These are phyloP conservation scores for Myriosclerotinia scirpicola DNA, from an alignment of 2,329 filamentous ascomycete genomes.

Conservation along the genomic window DNA sequence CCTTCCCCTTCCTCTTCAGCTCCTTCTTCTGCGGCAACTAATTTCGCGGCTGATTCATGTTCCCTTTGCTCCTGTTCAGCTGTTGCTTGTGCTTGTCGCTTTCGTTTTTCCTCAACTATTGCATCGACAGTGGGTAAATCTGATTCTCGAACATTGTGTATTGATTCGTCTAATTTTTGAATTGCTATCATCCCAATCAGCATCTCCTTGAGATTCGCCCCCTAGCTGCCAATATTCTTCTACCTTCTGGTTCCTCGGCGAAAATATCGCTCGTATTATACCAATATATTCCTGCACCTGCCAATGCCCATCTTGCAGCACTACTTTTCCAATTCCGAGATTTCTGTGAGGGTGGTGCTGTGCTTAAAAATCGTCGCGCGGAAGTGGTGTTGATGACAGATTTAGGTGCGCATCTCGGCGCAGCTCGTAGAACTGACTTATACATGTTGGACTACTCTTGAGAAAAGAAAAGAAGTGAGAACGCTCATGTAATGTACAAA, in stretches of 20 bases:
- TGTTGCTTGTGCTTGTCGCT: slow-evolving; percentile 37
- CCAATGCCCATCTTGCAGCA: slow-evolving; percentile 71
- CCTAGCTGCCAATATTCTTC: slow-evolving; percentile 40
- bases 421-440: slow-evolving; percentile 34
- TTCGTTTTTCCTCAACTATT: slow-evolving; percentile 62
- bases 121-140: slow-evolving; percentile 65
- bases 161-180: slow-evolving; percentile 42
- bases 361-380: slow-evolving; percentile 54
- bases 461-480: slow-evolving; percentile 22
- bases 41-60: slow-evolving; percentile 29
- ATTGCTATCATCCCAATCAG: slow-evolving; percentile 37
- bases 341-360: slow-evolving; percentile 59
- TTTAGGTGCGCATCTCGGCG: slow-evolving; percentile 33
- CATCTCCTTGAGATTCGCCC: slow-evolving; percentile 6
- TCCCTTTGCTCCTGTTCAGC: slow-evolving; percentile 35
- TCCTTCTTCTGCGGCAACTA: slow-evolving; percentile 30
- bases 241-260: slow-evolving; percentile 77
- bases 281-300: slow-evolving; percentile 78
- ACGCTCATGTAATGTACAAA: slow-evolving; percentile 28
- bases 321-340: slow-evolving; percentile 81
- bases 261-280: slow-evolving; percentile 91
- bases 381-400: slow-evolving; percentile 25
- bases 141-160: slow-evolving; percentile 46
- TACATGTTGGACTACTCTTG: slow-evolving; percentile 32
- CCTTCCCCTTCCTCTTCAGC: slow-evolving; percentile 33